Conservation (phyloP, 192 early-diverging fungal genomes). For the Entophlyctis luteolus region DNA sequence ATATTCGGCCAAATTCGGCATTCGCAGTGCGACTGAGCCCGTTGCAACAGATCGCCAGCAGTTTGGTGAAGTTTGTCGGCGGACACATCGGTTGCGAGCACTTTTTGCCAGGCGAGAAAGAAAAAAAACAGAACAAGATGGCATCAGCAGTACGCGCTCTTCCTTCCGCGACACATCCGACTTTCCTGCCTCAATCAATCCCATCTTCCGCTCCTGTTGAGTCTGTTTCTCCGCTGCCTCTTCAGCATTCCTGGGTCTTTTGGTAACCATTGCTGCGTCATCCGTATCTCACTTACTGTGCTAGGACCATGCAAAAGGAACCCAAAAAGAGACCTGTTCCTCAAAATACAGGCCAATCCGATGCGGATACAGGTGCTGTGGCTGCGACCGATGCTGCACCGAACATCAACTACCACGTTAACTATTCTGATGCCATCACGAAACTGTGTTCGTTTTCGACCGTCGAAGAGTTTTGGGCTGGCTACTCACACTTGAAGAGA, state of each 20-base stretch:
- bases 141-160: too few relatives aligned
- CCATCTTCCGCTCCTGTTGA: too few relatives aligned
- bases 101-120: too few relatives aligned
- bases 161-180: too few relatives aligned
- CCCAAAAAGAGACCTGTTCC: slow-evolving; percentile 58
- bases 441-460: slow-evolving; percentile 76
- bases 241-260: slow-evolving; percentile 83
- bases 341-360: background rate
- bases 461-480: slow-evolving; percentile 95
- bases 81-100: too few relatives aligned
- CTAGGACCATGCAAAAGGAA: slow-evolving; percentile 81
- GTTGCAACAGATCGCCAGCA: too few relatives aligned
- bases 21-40: too few relatives aligned
- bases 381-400: background rate
- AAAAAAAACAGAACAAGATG: too few relatives aligned
- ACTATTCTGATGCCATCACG: slow-evolving; percentile 87
- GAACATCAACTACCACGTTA: slow-evolving; percentile 42
- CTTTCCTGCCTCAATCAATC: too few relatives aligned
- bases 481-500: slow-evolving; percentile 70
- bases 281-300: background rate
- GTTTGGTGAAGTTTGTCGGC: too few relatives aligned
- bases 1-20: too few relatives aligned
- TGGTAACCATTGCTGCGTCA: slow-evolving; percentile 42
- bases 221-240: slow-evolving; percentile 62
- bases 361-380: background rate